Evolutionary conservation across 2,329 filamentous ascomycete species (phyloP).

Genomic region (Xylariaceae sp.): DNA sequence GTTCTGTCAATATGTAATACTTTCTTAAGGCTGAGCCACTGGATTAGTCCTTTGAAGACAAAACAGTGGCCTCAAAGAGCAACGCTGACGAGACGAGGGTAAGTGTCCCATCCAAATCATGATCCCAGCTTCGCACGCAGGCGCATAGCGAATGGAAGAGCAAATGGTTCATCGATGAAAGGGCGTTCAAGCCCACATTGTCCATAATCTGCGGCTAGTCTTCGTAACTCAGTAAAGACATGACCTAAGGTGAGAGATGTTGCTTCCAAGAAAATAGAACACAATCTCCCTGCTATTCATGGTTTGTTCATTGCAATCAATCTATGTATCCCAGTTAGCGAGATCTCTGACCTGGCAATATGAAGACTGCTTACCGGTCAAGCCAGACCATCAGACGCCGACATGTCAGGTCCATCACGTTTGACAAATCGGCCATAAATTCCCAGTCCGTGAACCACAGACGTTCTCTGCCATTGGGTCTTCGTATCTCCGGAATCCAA

Average conservation of each 20-base stretch:
- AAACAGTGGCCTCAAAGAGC: too few species aligned
- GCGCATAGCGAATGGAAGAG: neutral
- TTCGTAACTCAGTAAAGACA: neutral
- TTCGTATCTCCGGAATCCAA: neutral
- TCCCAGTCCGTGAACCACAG: conserved; percentile 11
- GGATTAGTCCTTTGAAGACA: too few species aligned
- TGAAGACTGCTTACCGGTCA: conserved; percentile 10
- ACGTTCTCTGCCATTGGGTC: conserved; percentile 4
- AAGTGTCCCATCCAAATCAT: neutral
- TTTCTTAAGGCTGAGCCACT: too few species aligned
- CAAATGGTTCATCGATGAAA: neutral
- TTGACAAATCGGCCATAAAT: conserved; percentile 32
- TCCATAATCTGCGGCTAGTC: neutral
- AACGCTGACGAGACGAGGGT: neutral
- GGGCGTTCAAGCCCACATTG: neutral
- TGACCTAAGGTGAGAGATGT: neutral
- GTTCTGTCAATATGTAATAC: too few species aligned
- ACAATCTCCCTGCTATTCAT: neutral
- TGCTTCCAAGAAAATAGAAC: neutral
- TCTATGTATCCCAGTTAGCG: conserved; percentile 6
- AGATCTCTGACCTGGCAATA: neutral
- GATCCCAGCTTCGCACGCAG: neutral
- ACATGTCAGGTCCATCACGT: conserved; percentile 29
- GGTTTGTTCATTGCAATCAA: neutral
- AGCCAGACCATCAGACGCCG: conserved; percentile 22